A percentile compares a stretch with the other conserved stretches of the same genome.
phyloP scores from a whole-genome alignment of 768 basidiomycete species.

The Boletus subcaerulescens region DNA sequence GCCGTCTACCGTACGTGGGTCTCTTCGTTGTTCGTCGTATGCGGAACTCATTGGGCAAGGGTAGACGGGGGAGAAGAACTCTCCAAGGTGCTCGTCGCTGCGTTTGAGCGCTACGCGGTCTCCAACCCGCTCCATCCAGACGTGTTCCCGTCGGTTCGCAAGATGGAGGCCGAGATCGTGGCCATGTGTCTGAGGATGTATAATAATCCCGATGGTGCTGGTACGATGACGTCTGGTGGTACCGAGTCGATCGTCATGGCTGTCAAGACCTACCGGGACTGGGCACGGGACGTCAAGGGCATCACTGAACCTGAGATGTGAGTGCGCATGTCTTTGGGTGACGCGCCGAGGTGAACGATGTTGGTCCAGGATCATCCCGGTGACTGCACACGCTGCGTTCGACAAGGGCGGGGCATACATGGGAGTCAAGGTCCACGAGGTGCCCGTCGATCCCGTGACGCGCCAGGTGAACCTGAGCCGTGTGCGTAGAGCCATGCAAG shows the following conservation, averaged over 20 bases:
- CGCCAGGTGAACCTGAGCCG: constrained; percentile 74
- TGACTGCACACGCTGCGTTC: constrained; percentile 90
- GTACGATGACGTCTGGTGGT: constrained; percentile 91
- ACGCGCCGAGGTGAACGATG: neutral
- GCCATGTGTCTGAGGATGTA: constrained; percentile 84
- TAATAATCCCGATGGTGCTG: constrained; percentile 81
- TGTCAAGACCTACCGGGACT: constrained; percentile 90
- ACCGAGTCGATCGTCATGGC: constrained; percentile 97
- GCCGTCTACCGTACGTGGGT: constrained; percentile 74
- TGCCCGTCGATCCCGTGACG: constrained; percentile 77
- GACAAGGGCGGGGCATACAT: constrained; percentile 90
- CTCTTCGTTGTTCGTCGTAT: too few species aligned
- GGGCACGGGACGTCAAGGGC: constrained; percentile 82
- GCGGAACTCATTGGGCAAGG: neutral
- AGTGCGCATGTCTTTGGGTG: constrained; percentile 20
- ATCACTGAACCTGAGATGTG: constrained; percentile 93
- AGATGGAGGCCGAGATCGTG: constrained; percentile 97
- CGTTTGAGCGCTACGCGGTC: constrained; percentile 78
- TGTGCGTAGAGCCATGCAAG: constrained; percentile 86
- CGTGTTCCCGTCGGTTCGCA: constrained; percentile 86
- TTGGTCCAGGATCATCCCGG: constrained; percentile 66
- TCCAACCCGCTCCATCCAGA: constrained; percentile 93
- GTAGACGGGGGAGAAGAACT: constrained; percentile 83
- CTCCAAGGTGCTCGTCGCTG: constrained; percentile 72
- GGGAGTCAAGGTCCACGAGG: constrained; percentile 81